Conservation (phyloP, 225 moss, liverwort and hornwort genomes). For the Antitrichia curtipendula region DNA sequence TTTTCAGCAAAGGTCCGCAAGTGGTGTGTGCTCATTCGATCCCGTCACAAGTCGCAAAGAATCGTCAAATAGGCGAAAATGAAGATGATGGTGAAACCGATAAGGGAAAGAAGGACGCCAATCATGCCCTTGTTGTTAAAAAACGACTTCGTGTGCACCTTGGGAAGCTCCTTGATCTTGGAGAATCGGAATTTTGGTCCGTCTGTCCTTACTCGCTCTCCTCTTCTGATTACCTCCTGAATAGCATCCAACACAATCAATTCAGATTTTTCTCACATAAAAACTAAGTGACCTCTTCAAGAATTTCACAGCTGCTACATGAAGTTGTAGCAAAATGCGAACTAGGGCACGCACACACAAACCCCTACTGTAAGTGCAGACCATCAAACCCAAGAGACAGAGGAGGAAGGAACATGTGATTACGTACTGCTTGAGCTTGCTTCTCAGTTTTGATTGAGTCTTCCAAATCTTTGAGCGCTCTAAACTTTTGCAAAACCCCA, state of each 20-base stretch:
- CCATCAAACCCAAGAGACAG: background rate
- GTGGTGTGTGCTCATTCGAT: background rate
- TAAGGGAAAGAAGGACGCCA: background rate
- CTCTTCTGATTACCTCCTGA: slow-evolving; percentile 12
- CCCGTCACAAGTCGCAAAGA: background rate
- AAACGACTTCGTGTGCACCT: background rate
- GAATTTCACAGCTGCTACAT: no score
- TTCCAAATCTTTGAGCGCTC: background rate
- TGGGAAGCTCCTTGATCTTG: background rate
- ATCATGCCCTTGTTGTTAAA: background rate
- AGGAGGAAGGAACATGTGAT: background rate
- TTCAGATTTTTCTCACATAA: background rate
- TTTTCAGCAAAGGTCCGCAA: background rate
- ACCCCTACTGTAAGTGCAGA: background rate
- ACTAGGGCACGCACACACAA: background rate
- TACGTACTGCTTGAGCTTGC: background rate
- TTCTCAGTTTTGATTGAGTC: background rate
- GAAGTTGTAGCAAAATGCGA: background rate
- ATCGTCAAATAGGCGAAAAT: background rate
- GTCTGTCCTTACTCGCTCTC: background rate
- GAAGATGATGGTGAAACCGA: background rate
- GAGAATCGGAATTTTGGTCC: background rate
- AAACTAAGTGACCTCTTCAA: background rate
- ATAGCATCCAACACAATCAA: background rate
- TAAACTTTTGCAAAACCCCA: background rate